A percentile compares a stretch with the other conserved stretches of the same genome.
phyloP scores from a whole-genome alignment of 139 green algal genomes.

The Chlorella ohadii region DNA sequence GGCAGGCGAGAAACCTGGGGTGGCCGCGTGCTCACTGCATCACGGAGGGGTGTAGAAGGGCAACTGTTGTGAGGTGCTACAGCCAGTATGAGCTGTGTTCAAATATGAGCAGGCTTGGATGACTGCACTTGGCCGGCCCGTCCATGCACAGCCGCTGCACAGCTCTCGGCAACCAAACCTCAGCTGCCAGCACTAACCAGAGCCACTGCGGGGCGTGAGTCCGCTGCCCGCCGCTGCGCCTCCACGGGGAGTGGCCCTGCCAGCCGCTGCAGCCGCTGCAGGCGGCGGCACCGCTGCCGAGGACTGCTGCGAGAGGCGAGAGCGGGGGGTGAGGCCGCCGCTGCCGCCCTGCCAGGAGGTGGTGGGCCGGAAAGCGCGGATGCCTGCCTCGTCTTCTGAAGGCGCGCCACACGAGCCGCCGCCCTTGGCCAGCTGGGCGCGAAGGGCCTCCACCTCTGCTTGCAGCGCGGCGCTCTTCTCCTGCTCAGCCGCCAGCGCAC shows the following conservation, averaged over 20 bases:
- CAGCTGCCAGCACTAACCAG: not conserved
- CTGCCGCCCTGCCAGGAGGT: not conserved
- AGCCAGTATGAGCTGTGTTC: no score
- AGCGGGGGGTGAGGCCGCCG: slow-evolving; percentile 1
- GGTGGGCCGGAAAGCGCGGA: slow-evolving; percentile 13
- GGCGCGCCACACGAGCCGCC: not conserved
- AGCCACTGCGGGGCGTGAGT: slow-evolving; percentile 8
- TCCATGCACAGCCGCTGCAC: no score
- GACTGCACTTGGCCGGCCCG: no score
- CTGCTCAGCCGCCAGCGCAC: slow-evolving; percentile 30
- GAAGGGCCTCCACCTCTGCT: slow-evolving; percentile 26
- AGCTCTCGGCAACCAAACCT: no score
- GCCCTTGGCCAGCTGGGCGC: slow-evolving; percentile 23
- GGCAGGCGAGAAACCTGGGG: slow-evolving; percentile 17
- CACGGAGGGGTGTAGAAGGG: no score
- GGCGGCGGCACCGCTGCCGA: not conserved
- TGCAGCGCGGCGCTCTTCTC: slow-evolving; percentile 7
- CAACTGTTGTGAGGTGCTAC: no score
- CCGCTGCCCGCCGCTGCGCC: not conserved
- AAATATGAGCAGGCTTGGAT: no score
- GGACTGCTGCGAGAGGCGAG: not conserved
- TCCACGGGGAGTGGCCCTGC: not conserved
- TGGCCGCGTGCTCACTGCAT: slow-evolving; percentile 1
- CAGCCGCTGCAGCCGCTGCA: not conserved
- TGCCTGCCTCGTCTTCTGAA: slow-evolving; percentile 20